Evolutionary conservation across 768 basidiomycete genomes (phyloP).

Genomic region (Russula virescens): DNA sequence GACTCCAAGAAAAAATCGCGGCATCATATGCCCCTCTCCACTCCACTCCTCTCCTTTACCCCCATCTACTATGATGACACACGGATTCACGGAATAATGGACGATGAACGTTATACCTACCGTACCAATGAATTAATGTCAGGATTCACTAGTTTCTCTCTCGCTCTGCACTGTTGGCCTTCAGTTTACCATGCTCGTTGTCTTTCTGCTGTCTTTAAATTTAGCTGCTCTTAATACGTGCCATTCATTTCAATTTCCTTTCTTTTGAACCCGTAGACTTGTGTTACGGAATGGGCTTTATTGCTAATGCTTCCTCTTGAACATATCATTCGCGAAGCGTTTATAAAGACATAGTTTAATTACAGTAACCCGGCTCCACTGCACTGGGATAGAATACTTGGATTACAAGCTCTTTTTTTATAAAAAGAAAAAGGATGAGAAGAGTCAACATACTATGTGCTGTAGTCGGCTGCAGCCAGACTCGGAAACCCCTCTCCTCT

Average conservation of each 20-base stretch:
- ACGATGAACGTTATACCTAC: background rate
- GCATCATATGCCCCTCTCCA: background rate
- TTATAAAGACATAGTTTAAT: background rate
- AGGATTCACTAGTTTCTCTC: background rate
- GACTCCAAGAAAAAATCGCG: background rate
- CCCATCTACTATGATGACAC: background rate
- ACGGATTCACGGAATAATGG: conserved; percentile 4
- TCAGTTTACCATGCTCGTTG: background rate
- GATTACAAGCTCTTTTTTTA: no score
- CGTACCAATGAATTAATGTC: background rate
- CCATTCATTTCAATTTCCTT: conserved; percentile 37
- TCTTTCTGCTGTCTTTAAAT: background rate
- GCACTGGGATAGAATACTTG: conserved; percentile 6
- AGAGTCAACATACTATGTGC: no score
- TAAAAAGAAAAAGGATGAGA: no score
- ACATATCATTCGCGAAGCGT: background rate
- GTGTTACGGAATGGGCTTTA: background rate
- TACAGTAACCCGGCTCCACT: background rate
- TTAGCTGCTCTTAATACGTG: background rate
- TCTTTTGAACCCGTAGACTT: background rate
- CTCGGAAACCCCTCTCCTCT: no score
- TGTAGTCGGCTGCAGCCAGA: no score
- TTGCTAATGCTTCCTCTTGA: background rate
- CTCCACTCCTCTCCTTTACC: background rate
- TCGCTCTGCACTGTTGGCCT: background rate